phyloP scores from a whole-genome alignment of 2,329 filamentous ascomycete species.

The Talaromyces albobiverticillius region DNA sequence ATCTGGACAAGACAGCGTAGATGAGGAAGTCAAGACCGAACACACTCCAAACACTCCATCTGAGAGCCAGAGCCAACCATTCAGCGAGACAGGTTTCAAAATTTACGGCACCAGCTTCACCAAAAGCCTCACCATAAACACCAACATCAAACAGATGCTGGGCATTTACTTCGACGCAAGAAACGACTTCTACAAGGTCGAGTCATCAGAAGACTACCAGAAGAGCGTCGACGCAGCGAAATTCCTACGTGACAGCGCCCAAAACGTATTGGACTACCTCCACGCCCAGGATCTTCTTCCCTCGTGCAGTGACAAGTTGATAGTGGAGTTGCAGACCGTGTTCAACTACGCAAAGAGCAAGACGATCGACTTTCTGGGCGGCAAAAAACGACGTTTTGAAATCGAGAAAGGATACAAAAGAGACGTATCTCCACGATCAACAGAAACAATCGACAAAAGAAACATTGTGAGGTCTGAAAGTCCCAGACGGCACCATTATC shows the following conservation, averaged over 20 bases:
- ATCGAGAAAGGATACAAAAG: background rate
- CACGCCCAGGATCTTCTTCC: conserved; percentile 26
- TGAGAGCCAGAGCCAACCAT: background rate
- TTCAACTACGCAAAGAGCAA: conserved; percentile 34
- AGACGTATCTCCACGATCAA: background rate
- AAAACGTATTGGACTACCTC: conserved; percentile 39
- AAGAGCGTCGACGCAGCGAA: conserved; percentile 28
- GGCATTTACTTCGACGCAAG: conserved; percentile 35
- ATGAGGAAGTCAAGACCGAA: background rate
- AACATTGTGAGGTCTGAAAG: background rate
- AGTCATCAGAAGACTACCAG: conserved; percentile 20
- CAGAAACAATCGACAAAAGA: background rate
- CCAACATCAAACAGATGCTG: conserved; percentile 24
- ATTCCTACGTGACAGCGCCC: conserved; percentile 44
- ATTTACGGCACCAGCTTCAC: conserved; percentile 1
- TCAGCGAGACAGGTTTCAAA: background rate
- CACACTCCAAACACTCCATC: background rate
- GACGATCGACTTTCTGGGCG: conserved; percentile 34
- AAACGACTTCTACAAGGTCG: conserved; percentile 32
- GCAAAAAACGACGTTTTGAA: conserved; percentile 40
- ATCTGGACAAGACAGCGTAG: background rate
- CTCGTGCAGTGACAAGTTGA: background rate
- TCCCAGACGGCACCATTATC: background rate
- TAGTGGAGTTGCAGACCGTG: conserved; percentile 29
- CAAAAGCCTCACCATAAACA: conserved; percentile 16